Evolutionary conservation across 108 stramenopile genomes (phyloP).

Genomic region (Cyclotella sp.): DNA sequence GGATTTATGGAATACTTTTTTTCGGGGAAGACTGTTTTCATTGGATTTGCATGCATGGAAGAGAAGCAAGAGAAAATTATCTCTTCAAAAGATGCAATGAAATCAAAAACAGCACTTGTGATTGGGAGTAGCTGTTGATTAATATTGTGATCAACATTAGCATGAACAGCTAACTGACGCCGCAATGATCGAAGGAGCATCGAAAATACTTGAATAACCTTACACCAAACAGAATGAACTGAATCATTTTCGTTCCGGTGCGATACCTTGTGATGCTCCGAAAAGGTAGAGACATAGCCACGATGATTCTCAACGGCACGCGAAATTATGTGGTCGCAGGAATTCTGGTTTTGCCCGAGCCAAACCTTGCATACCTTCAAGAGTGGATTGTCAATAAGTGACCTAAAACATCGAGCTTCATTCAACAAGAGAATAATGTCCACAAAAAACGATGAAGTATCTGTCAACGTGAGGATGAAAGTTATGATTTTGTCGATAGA

Average conservation of each 20-base stretch:
- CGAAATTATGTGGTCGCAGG: not conserved
- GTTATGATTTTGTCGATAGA: constrained; percentile 26
- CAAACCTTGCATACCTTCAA: constrained; percentile 20
- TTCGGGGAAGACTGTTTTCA: not conserved
- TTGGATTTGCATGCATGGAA: constrained; percentile 28
- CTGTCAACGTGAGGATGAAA: constrained; percentile 35
- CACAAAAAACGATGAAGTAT: constrained; percentile 28
- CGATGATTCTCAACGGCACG: constrained; percentile 23
- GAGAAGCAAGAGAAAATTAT: constrained; percentile 47
- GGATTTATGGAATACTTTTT: constrained; percentile 17
- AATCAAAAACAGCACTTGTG: constrained; percentile 36
- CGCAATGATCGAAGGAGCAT: constrained; percentile 36
- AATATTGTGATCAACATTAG: constrained; percentile 32
- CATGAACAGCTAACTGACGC: constrained; percentile 27
- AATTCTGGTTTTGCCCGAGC: not conserved
- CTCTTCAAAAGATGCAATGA: constrained; percentile 38
- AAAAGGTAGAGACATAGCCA: constrained; percentile 24
- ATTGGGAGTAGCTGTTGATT: constrained; percentile 28
- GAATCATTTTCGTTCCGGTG: constrained; percentile 18
- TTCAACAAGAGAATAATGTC: constrained; percentile 34
- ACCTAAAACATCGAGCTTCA: constrained; percentile 29
- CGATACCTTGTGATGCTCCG: constrained; percentile 9
- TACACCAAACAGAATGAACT: constrained; percentile 50
- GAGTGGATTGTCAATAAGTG: constrained; percentile 44
- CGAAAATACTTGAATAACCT: constrained; percentile 31